Evolutionary conservation across 2,329 filamentous ascomycete species (phyloP).

Genomic region (Dothideomycetes sp.): DNA sequence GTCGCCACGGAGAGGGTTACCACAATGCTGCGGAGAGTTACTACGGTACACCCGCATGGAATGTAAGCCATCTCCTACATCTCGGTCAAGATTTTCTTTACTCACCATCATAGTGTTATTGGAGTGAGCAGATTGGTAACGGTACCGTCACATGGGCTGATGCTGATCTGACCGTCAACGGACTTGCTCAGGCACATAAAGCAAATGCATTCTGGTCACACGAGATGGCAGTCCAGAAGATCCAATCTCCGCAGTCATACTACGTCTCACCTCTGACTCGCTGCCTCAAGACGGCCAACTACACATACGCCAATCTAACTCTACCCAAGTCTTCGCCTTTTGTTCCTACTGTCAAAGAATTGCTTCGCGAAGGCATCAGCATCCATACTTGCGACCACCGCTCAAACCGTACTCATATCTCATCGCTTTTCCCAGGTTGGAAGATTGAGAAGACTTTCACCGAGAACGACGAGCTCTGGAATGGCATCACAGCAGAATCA

Average conservation of each 20-base stretch:
- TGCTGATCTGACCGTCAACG: conserved; percentile 50
- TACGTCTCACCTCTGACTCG: conserved; percentile 56
- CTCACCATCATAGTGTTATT: conserved; percentile 42
- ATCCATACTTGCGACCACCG: conserved; percentile 61
- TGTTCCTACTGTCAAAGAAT: conserved; percentile 53
- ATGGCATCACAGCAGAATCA: conserved; percentile 41
- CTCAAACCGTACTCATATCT: conserved; percentile 46
- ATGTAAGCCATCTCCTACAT: conserved; percentile 39
- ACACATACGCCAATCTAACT: conserved; percentile 50
- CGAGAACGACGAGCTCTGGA: conserved; percentile 50
- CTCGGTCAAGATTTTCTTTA: background rate
- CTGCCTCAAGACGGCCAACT: conserved; percentile 53
- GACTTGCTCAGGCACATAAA: conserved; percentile 47
- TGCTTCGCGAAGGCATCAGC: conserved; percentile 56
- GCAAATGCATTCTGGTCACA: conserved; percentile 52
- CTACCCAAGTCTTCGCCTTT: conserved; percentile 47
- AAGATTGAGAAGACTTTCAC: conserved; percentile 52
- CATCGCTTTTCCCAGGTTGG: conserved; percentile 43
- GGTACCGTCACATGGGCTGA: conserved; percentile 55
- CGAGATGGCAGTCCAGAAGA: conserved; percentile 43
- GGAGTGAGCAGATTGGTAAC: conserved; percentile 56
- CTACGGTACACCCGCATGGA: conserved; percentile 62
- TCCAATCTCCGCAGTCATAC: conserved; percentile 54
- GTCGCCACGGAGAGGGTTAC: conserved; percentile 59
- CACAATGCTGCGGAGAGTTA: conserved; percentile 57